Evolutionary conservation across 2,329 filamentous ascomycete genomes (phyloP), one percentile per base, ranked within the genome.

Genomic region (Pezicula carpinea): DNA sequence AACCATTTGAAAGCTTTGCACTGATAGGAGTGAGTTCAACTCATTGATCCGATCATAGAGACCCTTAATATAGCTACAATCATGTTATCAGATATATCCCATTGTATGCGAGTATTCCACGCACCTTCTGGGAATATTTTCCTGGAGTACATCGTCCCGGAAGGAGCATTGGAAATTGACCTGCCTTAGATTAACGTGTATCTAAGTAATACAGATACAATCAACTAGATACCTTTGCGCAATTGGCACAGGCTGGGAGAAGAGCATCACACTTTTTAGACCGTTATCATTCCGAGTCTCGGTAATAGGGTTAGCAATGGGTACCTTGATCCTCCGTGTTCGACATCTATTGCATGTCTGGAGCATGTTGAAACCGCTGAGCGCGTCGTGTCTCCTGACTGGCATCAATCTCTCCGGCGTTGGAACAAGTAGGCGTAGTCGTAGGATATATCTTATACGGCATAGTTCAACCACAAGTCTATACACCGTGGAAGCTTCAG

Each of bases 251-350:
- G 22, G 38, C 38, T 22, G 38, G 38, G 21, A 40, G n/a, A 23
- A 40, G 38, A 10, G 38, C 38, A 40, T 40, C 38, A 26, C 38
- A 40, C 38, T 40, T 23, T 35, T 15, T 14, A 32, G 6, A 14
- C n/a, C 6, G 33, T 7, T 6, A 15, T 5, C 18, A 35, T 15
- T 35, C 33, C 4, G 15, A 32, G 8, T 15, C 11, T 7, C n/a
- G 15, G 15, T 7, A 15, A 35, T 19, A 3, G 14, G n/a, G n/a
- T n/a, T n/a, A 15, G n/a, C 18, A 35, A 15, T 3, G 8, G 33
- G 19, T 40, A 40, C 38, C 22, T 40, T 40, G 21, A 40, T 40
- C 19, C 38, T 40, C 38, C 38, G 38, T n/a, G 38, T 40, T 22
- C 38, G 21, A 22, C 38, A 40, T 15, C 38, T 19, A 23, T 40